Base-by-base conservation (phyloP, 2,329 filamentous ascomycete genomes). In the Taxawa tesnikishii region DNA sequence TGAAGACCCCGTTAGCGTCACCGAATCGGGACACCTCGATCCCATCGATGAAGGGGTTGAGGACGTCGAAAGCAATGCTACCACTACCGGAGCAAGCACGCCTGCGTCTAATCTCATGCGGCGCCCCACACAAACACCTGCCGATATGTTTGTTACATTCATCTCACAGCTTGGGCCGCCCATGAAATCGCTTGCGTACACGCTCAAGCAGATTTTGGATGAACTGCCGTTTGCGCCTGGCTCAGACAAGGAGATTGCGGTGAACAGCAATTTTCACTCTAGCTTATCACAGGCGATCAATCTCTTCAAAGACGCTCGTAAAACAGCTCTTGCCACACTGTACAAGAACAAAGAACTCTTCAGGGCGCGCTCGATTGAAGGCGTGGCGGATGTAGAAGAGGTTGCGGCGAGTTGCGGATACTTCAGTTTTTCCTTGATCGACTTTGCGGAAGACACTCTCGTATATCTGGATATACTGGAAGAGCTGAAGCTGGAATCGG, bases 361-460 rank as follows among this genome's bases (percentile, higher is more conserved):
- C 8, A 73, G 73, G 36, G 64, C 75, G 3, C 70, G 75, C 26
- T 77, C 79, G 0, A 68, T 83, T 32, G 79, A 80, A 39, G 70
- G 88, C 6, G 79, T 92, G 49, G 90, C 88, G 3, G 90, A 96
- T 53, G 85, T 94, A 36, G 90, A 98, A 53, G 90, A 98, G 55
- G 87, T 96, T 8, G 87, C 88, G 25, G 88, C 90, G n/a, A 92
- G 87, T 35, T 98, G 90, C 49, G 88, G 90, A 0, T 87, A 96
- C 56, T 98, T 96, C 51, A 88, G 83, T 50, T 94, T 90, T 52
- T 92, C 82, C 26, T 64, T 98, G 15, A 73, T 90, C 40, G 82
- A 90, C 43, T 88, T 96, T 49, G 87, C 84, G 0, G 83, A 93
- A 50, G 85, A 94, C 49, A 81, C 93, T 60, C 75, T 83, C 42